Conservation (phyloP, 2,329 filamentous ascomycete species). For the Aspergillus pseudoviridinutans region DNA sequence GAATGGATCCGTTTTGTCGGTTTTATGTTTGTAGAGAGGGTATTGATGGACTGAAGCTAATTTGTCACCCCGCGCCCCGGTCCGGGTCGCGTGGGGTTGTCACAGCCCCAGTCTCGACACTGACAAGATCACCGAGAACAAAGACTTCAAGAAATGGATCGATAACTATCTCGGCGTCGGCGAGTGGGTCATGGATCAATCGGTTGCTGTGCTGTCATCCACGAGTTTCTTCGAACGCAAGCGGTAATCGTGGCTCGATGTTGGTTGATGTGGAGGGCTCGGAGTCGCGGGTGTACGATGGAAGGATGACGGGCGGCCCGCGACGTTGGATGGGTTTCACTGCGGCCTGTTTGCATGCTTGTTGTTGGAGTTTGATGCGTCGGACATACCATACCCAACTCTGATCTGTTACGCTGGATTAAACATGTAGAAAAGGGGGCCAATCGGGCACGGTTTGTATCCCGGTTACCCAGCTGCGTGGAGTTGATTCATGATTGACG, state of each 20-base stretch:
- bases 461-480: background rate
- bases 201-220: slow-evolving; percentile 82
- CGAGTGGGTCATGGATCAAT: slow-evolving; percentile 98
- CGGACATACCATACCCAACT: background rate
- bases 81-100: slow-evolving; percentile 27
- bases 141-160: slow-evolving; percentile 81
- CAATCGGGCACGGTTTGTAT: background rate
- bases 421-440: background rate
- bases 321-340: slow-evolving; percentile 2
- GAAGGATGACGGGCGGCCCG: background rate
- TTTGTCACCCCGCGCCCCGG: slow-evolving; percentile 23
- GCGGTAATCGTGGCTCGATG: slow-evolving; percentile 50
- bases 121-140: slow-evolving; percentile 78
- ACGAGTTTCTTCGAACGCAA: slow-evolving; percentile 89
- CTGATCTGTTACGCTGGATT: background rate
- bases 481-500: slow-evolving; percentile 13
- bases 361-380: background rate
- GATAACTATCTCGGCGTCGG: slow-evolving; percentile 91
- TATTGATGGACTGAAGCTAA: slow-evolving; percentile 19
- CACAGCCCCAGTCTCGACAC: slow-evolving; percentile 71
- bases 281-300: background rate
- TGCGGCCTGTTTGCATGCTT: slow-evolving; percentile 4
- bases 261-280: background rate
- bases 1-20: background rate
- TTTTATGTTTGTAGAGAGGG: background rate